Evolutionary conservation across 2,329 filamentous ascomycete species (phyloP).

Genomic region (Endocalyx cinctus): DNA sequence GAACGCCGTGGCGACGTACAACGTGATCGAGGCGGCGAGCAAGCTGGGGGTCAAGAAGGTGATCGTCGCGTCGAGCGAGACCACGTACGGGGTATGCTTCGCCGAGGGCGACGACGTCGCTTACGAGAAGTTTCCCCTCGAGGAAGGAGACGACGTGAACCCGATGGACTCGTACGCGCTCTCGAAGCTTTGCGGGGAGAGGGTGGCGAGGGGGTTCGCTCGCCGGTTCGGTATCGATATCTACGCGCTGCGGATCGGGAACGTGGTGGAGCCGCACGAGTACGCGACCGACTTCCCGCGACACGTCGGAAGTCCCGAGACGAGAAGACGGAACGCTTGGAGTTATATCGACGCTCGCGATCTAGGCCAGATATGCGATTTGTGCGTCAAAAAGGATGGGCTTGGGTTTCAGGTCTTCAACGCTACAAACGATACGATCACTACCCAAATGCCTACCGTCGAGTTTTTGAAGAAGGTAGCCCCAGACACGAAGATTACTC

Average conservation of each 20-base stretch:
- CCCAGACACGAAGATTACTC: constrained; percentile 45
- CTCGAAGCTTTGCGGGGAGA: constrained; percentile 55
- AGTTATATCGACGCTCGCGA: constrained; percentile 59
- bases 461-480: constrained; percentile 47
- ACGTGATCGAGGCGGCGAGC: constrained; percentile 58
- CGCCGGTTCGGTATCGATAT: constrained; percentile 53
- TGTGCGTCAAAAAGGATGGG: constrained; percentile 46
- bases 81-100: constrained; percentile 58
- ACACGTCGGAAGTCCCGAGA: constrained; percentile 45
- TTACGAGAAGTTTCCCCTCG: constrained; percentile 53
- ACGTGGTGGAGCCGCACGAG: constrained; percentile 58
- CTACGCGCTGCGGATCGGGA: constrained; percentile 57
- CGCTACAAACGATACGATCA: constrained; percentile 59
- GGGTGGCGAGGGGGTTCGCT: constrained; percentile 52
- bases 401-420: constrained; percentile 62
- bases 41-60: constrained; percentile 60
- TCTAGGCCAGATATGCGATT: constrained; percentile 56
- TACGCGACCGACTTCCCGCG: constrained; percentile 49
- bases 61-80: constrained; percentile 55
- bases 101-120: constrained; percentile 53
- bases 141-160: constrained; percentile 54
- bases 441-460: constrained; percentile 44
- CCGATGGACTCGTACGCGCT: constrained; percentile 60
- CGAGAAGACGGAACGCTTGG: constrained; percentile 55
- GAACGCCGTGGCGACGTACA: constrained; percentile 55